These are phyloP conservation scores for Pleurotus cornucopiae DNA, from an alignment of 768 basidiomycete species.

Conservation along the genomic window DNA sequence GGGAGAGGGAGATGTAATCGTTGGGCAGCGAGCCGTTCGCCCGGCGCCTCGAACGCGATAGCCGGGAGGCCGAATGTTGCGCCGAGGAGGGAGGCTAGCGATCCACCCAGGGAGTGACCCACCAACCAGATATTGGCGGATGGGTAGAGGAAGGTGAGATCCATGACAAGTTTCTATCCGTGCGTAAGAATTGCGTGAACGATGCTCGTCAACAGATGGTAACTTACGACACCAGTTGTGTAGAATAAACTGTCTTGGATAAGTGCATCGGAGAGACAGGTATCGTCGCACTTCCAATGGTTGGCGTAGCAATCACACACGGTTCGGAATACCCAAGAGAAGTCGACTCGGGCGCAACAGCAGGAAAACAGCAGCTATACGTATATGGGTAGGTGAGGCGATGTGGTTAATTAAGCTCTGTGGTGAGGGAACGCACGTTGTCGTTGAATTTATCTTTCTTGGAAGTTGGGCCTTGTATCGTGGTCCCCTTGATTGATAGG, in stretches of 20 bases:
- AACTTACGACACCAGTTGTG: constrained; percentile 74
- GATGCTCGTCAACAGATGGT: not conserved
- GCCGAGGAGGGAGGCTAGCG: constrained; percentile 83
- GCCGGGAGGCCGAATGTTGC: constrained; percentile 89
- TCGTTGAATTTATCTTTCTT: constrained; percentile 94
- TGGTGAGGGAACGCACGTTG: constrained; percentile 43
- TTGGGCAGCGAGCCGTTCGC: constrained; percentile 65
- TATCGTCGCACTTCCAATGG: constrained; percentile 69
- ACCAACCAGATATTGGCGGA: constrained; percentile 83
- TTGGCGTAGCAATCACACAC: constrained; percentile 86
- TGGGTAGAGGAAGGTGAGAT: constrained; percentile 81
- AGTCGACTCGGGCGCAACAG: constrained; percentile 88
- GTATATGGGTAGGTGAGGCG: not conserved
- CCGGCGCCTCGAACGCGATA: constrained; percentile 87
- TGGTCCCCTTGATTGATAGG: constrained; percentile 87
- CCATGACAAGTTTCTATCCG: constrained; percentile 77
- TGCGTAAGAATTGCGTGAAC: too few species aligned
- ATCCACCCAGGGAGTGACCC: constrained; percentile 89
- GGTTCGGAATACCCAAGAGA: constrained; percentile 79
- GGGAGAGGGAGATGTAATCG: constrained; percentile 89
- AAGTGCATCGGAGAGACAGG: constrained; percentile 80
- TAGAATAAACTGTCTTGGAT: constrained; percentile 92
- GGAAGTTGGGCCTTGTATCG: constrained; percentile 78
- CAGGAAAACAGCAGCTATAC: constrained; percentile 66
- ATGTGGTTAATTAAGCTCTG: not conserved